Evolutionary conservation across 2,329 filamentous ascomycete genomes (phyloP).

Genomic region (Phialemoniopsis sp.): DNA sequence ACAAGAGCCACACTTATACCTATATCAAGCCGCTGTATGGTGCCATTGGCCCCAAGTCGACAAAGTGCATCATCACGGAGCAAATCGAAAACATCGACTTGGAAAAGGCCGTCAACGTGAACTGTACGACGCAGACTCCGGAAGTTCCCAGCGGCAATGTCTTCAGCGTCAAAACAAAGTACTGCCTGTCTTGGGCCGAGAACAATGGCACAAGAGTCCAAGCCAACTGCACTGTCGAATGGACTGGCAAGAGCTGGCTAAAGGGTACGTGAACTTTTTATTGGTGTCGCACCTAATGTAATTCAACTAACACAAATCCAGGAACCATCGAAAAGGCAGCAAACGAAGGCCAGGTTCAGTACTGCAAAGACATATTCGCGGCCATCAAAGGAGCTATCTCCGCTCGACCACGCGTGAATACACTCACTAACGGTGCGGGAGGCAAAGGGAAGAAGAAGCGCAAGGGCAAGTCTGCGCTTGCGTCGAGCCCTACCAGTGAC

Average conservation of each 20-base stretch:
- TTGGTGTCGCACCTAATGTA: background rate
- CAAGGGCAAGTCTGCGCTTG: conserved; percentile 42
- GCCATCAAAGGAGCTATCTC: conserved; percentile 70
- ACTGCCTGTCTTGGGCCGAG: conserved; percentile 90
- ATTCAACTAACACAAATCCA: conserved; percentile 26
- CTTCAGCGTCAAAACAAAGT: conserved; percentile 88
- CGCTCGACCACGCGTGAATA: conserved; percentile 52
- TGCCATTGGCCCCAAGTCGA: conserved; percentile 86
- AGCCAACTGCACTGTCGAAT: conserved; percentile 88
- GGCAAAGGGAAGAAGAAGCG: conserved; percentile 60
- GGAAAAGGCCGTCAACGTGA: conserved; percentile 82
- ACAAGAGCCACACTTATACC: conserved; percentile 68
- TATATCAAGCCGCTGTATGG: conserved; percentile 90
- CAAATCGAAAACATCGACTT: conserved; percentile 80
- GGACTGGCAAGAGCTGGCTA: conserved; percentile 97
- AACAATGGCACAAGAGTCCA: conserved; percentile 81
- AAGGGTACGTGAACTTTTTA: conserved; percentile 61
- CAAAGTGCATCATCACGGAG: conserved; percentile 87
- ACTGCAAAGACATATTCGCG: conserved; percentile 75
- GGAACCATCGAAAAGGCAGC: conserved; percentile 95
- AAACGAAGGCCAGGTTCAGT: conserved; percentile 81
- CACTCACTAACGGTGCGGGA: conserved; percentile 35
- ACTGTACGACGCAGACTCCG: conserved; percentile 80
- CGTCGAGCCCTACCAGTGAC: conserved; percentile 34
- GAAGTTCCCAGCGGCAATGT: conserved; percentile 93